Base-by-base conservation (phyloP, 495 filamentous ascomycete genomes). In the Aspergillus avenaceus region DNA sequence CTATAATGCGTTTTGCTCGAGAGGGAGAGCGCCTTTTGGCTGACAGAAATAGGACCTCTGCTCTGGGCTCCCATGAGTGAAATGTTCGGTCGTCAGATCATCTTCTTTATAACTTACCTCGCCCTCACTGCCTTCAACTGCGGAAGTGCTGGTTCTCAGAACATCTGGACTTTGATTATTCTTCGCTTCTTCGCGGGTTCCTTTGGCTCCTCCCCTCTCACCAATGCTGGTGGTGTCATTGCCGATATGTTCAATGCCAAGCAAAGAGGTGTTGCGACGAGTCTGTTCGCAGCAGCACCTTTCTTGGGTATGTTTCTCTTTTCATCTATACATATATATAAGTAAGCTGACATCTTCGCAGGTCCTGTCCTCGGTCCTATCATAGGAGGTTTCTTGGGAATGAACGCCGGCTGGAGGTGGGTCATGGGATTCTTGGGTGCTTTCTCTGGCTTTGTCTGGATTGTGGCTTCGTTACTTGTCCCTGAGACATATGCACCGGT, bases 131-230 rank as follows among this genome's bases (percentile, higher is more conserved):
- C 80, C 0, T 90, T 91, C 73, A 88, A 80, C 55, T 83, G 79
- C 50, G 87, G 77, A 19, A 77, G 76, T 36, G 79, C 83, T 2
- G 78, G 80, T 12, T 63, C 84, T 1, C 70, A 81, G 50, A 88
- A 87, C 54, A 77, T 83, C 40, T 65, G 77, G 54, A 80, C 83
- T 2, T 69, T 93, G 1, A 69, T 91, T 43, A 79, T 91, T 52
- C 76, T 90, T 23, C 84, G 88, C 19, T 90, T 91, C 75, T 84
- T 91, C 45, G 85, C 84, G 22, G 85, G 88, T 44, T 74, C 85
- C n/a, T 88, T 90, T 62, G 88, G 88, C 24, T 83, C 83, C 2
- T 86, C 84, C 1, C 80, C 85, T 24, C 57, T 90, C 47, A 88
- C 85, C 22, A 90, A 88, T 61, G 74, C 83, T 14, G 85, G 85